Evolutionary conservation across 1,284 basidiomycete genomes (phyloP).

Genomic region (Ceratobasidium sp.): DNA sequence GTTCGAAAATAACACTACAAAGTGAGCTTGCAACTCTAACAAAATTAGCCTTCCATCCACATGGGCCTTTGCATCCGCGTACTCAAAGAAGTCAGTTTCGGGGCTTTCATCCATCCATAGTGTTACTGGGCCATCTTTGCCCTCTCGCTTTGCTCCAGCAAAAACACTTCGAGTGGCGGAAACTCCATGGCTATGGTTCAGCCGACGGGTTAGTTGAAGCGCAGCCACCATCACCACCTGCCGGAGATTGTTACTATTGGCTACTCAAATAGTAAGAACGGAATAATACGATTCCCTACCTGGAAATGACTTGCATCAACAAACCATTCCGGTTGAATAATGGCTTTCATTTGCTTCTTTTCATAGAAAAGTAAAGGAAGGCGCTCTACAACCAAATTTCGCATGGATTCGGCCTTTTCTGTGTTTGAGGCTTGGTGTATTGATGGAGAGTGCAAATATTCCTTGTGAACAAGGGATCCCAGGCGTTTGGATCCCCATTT

Average conservation of each 20-base stretch:
- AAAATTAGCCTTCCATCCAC: neutral
- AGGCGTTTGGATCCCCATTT: slow-evolving; percentile 72
- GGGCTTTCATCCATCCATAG: slow-evolving; percentile 77
- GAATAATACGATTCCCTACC: no score
- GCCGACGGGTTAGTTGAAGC: no score
- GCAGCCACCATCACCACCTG: no score
- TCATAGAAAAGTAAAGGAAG: slow-evolving; percentile 92
- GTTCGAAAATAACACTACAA: slow-evolving; percentile 75
- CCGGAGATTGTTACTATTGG: neutral
- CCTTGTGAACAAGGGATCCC: slow-evolving; percentile 74
- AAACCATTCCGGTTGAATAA: slow-evolving; percentile 76
- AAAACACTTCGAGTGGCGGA: no score
- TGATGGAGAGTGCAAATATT: slow-evolving; percentile 68
- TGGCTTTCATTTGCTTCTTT: slow-evolving; percentile 73
- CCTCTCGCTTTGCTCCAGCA: slow-evolving; percentile 65
- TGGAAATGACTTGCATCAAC: slow-evolving; percentile 70
- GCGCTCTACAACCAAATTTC: slow-evolving; percentile 77
- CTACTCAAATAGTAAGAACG: no score
- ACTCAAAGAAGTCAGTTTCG: slow-evolving; percentile 92
- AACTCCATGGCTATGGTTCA: no score
- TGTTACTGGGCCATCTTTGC: slow-evolving; percentile 67
- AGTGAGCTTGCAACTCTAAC: slow-evolving; percentile 77
- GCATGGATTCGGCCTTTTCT: slow-evolving; percentile 56
- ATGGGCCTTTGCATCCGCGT: slow-evolving; percentile 46
- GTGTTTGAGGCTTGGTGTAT: slow-evolving; percentile 53